phyloP scores from a whole-genome alignment of 164 flowering plant species.

The Berberis thunbergii region DNA sequence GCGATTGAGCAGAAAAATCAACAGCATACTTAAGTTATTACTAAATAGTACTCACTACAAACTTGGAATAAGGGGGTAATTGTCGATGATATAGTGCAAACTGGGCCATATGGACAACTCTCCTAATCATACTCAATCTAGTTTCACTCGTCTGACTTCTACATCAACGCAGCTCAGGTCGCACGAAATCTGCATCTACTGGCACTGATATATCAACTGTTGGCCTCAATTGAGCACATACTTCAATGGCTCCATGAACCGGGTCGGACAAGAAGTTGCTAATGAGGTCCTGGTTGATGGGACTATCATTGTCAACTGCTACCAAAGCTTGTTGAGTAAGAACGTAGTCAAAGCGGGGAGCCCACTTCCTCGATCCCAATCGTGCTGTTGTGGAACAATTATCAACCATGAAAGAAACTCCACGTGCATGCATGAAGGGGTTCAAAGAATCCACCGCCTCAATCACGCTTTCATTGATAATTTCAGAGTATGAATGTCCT shows the following conservation, averaged over 20 bases:
- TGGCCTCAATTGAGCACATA: conserved; percentile 85
- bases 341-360: conserved; percentile 87
- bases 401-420: conserved; percentile 95
- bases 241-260: conserved; percentile 79
- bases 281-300: conserved; percentile 73
- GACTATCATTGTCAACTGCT: conserved; percentile 58
- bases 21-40: too few species aligned
- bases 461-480: conserved; percentile 90
- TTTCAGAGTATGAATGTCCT: conserved; percentile 91
- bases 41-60: too few species aligned
- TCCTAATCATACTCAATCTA: too few species aligned
- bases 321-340: conserved; percentile 89
- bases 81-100: too few species aligned
- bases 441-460: conserved; percentile 90
- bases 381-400: conserved; percentile 95
- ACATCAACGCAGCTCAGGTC: conserved; percentile 65
- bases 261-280: conserved; percentile 88
- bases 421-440: conserved; percentile 97
- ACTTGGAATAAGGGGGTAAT: too few species aligned
- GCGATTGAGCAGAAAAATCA: too few species aligned
- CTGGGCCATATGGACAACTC: too few species aligned
- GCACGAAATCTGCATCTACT: conserved; percentile 82
- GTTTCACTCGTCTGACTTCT: too few species aligned
- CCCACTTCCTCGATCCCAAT: conserved; percentile 95
- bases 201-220: conserved; percentile 90